A percentile compares a stretch with the other conserved stretches of the same genome.
phyloP scores from a whole-genome alignment of 345 rosid genomes.

The Geranium brycei region DNA sequence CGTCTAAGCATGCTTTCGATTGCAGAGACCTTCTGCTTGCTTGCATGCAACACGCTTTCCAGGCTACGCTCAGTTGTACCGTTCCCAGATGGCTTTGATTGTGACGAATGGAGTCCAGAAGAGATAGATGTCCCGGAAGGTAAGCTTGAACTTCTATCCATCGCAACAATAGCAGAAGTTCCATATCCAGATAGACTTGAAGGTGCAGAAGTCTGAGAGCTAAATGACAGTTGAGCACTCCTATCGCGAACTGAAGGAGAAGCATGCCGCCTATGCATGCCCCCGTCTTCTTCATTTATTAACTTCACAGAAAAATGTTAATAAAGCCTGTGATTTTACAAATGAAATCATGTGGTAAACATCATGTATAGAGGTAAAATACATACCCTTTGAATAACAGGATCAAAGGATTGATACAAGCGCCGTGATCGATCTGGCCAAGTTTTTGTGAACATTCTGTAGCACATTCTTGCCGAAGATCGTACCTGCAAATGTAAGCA shows the following conservation, averaged over 20 bases:
- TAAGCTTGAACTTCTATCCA: conserved; percentile 78
- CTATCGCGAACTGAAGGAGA: conserved; percentile 93
- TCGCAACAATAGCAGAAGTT: conserved; percentile 90
- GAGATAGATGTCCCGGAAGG: conserved; percentile 57
- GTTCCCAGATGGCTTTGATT: conserved; percentile 53
- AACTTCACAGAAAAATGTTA: conserved; percentile 30
- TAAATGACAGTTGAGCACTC: conserved; percentile 44
- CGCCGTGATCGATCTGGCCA: conserved; percentile 99
- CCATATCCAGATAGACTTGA: conserved; percentile 72
- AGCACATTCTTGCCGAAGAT: conserved; percentile 95
- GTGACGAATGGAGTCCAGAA: conserved; percentile 68
- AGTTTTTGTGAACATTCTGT: conserved; percentile 91
- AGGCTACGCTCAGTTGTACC: conserved; percentile 73
- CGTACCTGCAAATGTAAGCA: conserved; percentile 52
- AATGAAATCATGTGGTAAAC: not conserved
- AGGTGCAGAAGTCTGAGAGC: conserved; percentile 43
- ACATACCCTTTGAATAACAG: conserved; percentile 90
- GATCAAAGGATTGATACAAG: conserved; percentile 82
- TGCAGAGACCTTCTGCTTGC: conserved; percentile 97
- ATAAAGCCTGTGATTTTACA: not conserved
- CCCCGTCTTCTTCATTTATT: conserved; percentile 90
- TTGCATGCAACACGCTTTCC: conserved; percentile 88
- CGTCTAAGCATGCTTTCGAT: conserved; percentile 99
- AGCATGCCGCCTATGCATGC: conserved; percentile 87
- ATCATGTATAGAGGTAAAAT: conserved; percentile 5